Base-by-base conservation (phyloP, 176 grass and related monocot species). In the Melocanna baccifera region DNA sequence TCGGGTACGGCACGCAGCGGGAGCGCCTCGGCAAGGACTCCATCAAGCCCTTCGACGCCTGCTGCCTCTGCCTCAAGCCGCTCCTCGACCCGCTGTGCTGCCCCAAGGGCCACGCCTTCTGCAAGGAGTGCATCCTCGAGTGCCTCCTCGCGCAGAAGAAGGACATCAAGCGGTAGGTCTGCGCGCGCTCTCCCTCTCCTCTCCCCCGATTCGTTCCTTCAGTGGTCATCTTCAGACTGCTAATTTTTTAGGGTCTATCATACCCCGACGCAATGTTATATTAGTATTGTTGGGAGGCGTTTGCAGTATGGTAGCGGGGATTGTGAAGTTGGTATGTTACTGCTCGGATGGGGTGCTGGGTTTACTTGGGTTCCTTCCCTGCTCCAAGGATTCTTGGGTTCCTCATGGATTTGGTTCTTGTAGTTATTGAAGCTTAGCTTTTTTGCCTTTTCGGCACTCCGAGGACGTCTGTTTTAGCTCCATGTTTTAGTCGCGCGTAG, bases 91-190 rank as follows among this genome's bases (percentile, higher is more conserved):
- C 97, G 20, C 97, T 96, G 19, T 95, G 89, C 62, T 96, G 97
- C 78, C 97, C 87, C 82, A 96, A 92, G 88, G 97, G 97, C 22
- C 97, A 99, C 65, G 9, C 91, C 84, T 99, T 99, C 86, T 99
- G 97, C 79, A 99, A 94, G 83, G 97, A 99, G 81, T 99, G 97
- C 91, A 99, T 99, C 89, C 69, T 92, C 68, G 90, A 99, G 75
- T 99, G 93, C 84, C 97, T 99, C 77, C 97, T 99, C 42, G 74
- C 93, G 50, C 97, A 99, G 93, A 99, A 96, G 78, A 99, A 99
- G 81, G 90, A 94, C 86, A 99, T 96, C 88, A 99, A 96, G 78
- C 91, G 93, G 97, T 99, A 69, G 15, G 71, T 15, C 11, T 72
- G 42, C 34, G 2, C 16, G 40, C 37, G 6, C 34, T 22, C 46